These are phyloP conservation scores for Pseudocercospora crystallina DNA, from an alignment of 2,329 filamentous ascomycete genomes.

Conservation along the genomic window DNA sequence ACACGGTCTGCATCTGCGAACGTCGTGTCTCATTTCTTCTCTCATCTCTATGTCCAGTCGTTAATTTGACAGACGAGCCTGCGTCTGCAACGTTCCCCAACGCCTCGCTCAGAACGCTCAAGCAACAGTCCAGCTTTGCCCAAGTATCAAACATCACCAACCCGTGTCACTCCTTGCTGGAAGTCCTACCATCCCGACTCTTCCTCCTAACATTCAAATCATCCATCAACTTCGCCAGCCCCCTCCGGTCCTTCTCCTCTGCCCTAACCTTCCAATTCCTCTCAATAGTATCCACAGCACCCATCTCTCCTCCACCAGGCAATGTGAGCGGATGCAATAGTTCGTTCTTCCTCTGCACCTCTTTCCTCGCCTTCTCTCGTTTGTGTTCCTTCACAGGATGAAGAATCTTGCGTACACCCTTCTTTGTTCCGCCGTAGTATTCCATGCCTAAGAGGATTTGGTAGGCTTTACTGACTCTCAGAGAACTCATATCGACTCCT, in stretches of 20 bases:
- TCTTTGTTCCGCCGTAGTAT: slow-evolving; percentile 69
- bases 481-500: slow-evolving; percentile 67
- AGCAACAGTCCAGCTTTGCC: too few relatives aligned
- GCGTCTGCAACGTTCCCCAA: too few relatives aligned
- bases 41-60: neutral
- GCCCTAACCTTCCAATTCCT: slow-evolving; percentile 19
- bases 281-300: slow-evolving; percentile 18
- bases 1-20: neutral
- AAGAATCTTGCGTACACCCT: slow-evolving; percentile 59
- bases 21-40: slow-evolving; percentile 6
- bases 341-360: slow-evolving; percentile 7
- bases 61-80: too few relatives aligned
- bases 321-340: slow-evolving; percentile 4
- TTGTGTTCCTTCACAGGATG: slow-evolving; percentile 32
- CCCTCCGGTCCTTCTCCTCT: slow-evolving; percentile 11
- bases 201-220: slow-evolving; percentile 12
- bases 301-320: slow-evolving; percentile 1
- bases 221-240: slow-evolving; percentile 17
- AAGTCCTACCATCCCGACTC: neutral
- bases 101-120: too few relatives aligned
- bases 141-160: too few relatives aligned
- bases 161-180: too few relatives aligned
- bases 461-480: slow-evolving; percentile 72
- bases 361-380: neutral
- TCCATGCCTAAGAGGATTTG: slow-evolving; percentile 74